Conservation (phyloP, 2,329 filamentous ascomycete species). For the Pseudocercospora vitis region DNA sequence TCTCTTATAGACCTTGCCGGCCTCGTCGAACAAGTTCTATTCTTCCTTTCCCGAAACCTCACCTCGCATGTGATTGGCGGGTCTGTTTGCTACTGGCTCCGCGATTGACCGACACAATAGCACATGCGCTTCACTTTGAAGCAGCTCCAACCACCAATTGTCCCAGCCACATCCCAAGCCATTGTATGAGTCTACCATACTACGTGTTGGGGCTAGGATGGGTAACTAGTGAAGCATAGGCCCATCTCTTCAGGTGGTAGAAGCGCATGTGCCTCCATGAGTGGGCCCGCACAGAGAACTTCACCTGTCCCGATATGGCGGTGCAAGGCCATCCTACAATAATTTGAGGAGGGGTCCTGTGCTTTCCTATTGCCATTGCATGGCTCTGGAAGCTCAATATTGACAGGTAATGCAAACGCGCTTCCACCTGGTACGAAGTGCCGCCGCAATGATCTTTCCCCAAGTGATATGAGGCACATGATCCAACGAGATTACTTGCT, state of each 20-base stretch:
- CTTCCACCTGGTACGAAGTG: too few relatives aligned
- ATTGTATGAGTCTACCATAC: slow-evolving; percentile 7
- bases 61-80: not conserved
- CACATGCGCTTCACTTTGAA: not conserved
- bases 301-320: not conserved
- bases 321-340: too few relatives aligned
- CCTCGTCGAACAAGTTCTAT: too few relatives aligned
- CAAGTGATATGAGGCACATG: too few relatives aligned
- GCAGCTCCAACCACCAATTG: not conserved
- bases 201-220: not conserved
- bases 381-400: too few relatives aligned
- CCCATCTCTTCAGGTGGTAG: not conserved
- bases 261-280: not conserved
- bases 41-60: slow-evolving; percentile 10
- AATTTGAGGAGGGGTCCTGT: too few relatives aligned
- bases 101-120: slow-evolving; percentile 4
- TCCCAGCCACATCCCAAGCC: not conserved
- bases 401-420: too few relatives aligned
- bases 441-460: too few relatives aligned
- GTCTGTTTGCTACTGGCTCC: not conserved
- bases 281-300: not conserved
- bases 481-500: too few relatives aligned
- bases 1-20: not conserved
- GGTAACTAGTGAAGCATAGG: not conserved
- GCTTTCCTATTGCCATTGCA: too few relatives aligned